These are phyloP conservation scores for Tolypocladium sp. DNA, from an alignment of 2,329 filamentous ascomycete genomes.

Conservation along the genomic window DNA sequence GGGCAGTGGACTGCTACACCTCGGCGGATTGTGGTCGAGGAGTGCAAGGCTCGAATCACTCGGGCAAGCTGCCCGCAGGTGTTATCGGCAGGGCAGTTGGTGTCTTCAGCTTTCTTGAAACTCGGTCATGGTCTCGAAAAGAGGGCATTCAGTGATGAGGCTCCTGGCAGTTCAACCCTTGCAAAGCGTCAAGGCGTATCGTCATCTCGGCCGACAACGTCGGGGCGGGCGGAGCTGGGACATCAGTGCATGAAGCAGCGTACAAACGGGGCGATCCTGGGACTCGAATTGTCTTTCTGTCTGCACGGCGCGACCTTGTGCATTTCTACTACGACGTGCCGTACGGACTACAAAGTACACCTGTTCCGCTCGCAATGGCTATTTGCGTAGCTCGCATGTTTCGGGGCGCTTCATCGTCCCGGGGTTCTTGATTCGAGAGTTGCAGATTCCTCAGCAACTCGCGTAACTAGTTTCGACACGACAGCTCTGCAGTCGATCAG, in stretches of 20 bases:
- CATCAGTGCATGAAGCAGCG: background rate
- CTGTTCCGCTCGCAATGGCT: background rate
- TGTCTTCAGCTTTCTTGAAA: background rate
- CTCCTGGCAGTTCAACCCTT: background rate
- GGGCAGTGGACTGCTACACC: background rate
- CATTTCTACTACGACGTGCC: background rate
- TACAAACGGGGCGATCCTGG: background rate
- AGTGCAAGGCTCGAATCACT: background rate
- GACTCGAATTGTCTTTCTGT: background rate
- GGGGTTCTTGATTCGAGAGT: background rate
- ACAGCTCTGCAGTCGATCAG: background rate
- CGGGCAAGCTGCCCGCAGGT: too few relatives aligned
- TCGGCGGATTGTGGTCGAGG: background rate
- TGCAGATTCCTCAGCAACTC: background rate
- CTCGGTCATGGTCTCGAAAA: background rate
- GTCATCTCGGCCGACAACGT: background rate
- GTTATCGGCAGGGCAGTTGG: background rate
- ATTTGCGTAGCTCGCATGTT: background rate
- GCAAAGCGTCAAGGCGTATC: background rate
- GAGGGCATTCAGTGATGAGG: background rate
- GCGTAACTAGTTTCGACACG: background rate
- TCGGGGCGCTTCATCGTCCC: background rate
- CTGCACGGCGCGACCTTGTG: too few relatives aligned
- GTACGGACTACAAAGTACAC: background rate
- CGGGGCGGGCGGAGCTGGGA: background rate